Conservation (phyloP, 1,284 basidiomycete species). For the Rhodotorula glutinis region DNA sequence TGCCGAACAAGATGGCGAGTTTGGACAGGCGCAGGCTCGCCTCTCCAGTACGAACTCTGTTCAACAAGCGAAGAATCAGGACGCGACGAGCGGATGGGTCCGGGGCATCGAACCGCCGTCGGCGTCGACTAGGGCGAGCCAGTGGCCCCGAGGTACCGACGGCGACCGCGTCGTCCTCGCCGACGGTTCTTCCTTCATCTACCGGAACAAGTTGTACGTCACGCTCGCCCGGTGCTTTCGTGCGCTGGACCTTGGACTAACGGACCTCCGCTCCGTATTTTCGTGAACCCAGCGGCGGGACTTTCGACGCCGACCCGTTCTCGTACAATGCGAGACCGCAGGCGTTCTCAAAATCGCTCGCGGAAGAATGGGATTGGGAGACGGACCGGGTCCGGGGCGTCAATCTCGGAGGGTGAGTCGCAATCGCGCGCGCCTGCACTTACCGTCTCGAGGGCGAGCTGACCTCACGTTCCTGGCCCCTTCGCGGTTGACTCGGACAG, state of each 20-base stretch:
- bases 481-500: too few relatives aligned
- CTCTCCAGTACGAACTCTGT: too few relatives aligned
- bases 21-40: too few relatives aligned
- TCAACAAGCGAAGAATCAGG: too few relatives aligned
- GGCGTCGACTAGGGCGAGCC: neutral
- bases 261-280: too few relatives aligned
- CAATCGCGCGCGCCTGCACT: neutral
- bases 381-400: conserved; percentile 54
- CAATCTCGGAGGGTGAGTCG: conserved; percentile 39
- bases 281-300: conserved; percentile 24
- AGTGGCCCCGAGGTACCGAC: conserved; percentile 9
- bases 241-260: too few relatives aligned
- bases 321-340: conserved; percentile 53
- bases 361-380: conserved; percentile 77
- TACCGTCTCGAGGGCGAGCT: too few relatives aligned
- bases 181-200: conserved; percentile 7
- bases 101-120: neutral
- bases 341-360: conserved; percentile 65
- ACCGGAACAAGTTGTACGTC: conserved; percentile 27
- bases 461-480: too few relatives aligned
- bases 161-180: conserved; percentile 15
- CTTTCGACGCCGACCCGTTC: conserved; percentile 7
- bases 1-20: too few relatives aligned
- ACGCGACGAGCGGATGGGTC: neutral
- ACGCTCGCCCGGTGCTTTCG: too few relatives aligned